phyloP scores from a whole-genome alignment of 495 filamentous ascomycete genomes.

The Ascobolus immersus region DNA sequence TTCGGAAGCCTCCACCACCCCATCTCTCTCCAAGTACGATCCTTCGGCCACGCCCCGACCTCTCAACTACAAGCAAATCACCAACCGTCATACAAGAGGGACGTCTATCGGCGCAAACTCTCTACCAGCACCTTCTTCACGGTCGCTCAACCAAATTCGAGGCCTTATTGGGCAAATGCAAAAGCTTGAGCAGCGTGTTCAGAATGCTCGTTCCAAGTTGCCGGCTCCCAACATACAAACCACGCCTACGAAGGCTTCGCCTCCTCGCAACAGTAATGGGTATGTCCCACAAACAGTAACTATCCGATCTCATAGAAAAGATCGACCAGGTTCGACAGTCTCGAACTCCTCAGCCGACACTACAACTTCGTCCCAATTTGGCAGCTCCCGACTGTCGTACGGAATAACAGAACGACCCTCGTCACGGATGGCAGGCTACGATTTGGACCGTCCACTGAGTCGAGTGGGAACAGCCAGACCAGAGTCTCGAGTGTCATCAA shows the following conservation, averaged over 20 bases:
- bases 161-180: constrained; percentile 91
- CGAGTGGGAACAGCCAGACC: constrained; percentile 3
- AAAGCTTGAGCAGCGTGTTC: constrained; percentile 71
- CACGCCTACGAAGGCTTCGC: constrained; percentile 61
- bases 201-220: constrained; percentile 77
- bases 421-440: constrained; percentile 7
- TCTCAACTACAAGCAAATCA: constrained; percentile 10
- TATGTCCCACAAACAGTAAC: constrained; percentile 9
- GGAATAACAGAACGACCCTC: constrained; percentile 4
- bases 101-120: constrained; percentile 15
- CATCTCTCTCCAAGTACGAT: constrained; percentile 18
- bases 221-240: constrained; percentile 51
- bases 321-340: constrained; percentile 10
- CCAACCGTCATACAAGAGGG: constrained; percentile 14
- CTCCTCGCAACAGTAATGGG: constrained; percentile 26
- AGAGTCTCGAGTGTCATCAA: constrained; percentile 2
- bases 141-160: constrained; percentile 76
- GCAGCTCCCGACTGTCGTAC: constrained; percentile 10
- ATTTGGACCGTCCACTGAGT: too few species aligned
- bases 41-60: constrained; percentile 25
- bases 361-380: background rate
- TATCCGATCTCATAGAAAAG: constrained; percentile 11
- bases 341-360: constrained; percentile 7
- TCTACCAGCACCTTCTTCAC: constrained; percentile 38
- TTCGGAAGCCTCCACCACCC: constrained; percentile 49